phyloP scores from a whole-genome alignment of 371 early-diverging fungal species.

The Lichtheimia ornata region DNA sequence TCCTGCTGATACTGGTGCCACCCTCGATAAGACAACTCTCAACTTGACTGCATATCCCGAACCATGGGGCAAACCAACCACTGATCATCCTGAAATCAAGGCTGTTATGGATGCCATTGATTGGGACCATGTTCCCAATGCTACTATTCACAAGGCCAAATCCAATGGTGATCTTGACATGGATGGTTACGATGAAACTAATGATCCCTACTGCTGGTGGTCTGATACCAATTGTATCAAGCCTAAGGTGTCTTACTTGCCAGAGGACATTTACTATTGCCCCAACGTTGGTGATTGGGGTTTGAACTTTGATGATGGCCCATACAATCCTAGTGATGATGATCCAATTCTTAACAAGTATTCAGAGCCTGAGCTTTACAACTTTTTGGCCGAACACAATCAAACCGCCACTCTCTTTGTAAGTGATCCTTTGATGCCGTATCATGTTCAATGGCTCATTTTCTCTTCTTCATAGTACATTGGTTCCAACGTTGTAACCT shows the following conservation, averaged over 20 bases:
- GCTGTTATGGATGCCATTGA: slow-evolving; percentile 44
- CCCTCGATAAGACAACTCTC: slow-evolving; percentile 24
- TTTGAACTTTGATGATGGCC: slow-evolving; percentile 52
- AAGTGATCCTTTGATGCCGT: slow-evolving; percentile 6
- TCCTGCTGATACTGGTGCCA: slow-evolving; percentile 18
- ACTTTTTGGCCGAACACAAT: slow-evolving; percentile 38
- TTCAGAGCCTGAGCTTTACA: slow-evolving; percentile 50
- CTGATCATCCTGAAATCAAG: slow-evolving; percentile 34
- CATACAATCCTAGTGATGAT: slow-evolving; percentile 30
- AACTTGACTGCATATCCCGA: slow-evolving; percentile 37
- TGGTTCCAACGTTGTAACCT: slow-evolving; percentile 48
- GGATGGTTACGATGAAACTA: slow-evolving; percentile 25
- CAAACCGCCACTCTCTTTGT: slow-evolving; percentile 32
- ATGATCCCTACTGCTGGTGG: slow-evolving; percentile 55
- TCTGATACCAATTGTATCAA: slow-evolving; percentile 42
- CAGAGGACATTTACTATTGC: slow-evolving; percentile 45
- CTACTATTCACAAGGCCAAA: slow-evolving; percentile 27
- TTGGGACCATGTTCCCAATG: slow-evolving; percentile 48
- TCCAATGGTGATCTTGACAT: slow-evolving; percentile 20
- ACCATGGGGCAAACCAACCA: slow-evolving; percentile 36
- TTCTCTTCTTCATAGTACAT: slow-evolving; percentile 28
- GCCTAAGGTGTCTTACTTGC: slow-evolving; percentile 43
- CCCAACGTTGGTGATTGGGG: slow-evolving; percentile 54
- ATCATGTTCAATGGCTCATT: not conserved
- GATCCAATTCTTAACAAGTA: slow-evolving; percentile 27